These are phyloP conservation scores for Trametopsis cervina DNA, from an alignment of 768 basidiomycete species.

Conservation along the genomic window DNA sequence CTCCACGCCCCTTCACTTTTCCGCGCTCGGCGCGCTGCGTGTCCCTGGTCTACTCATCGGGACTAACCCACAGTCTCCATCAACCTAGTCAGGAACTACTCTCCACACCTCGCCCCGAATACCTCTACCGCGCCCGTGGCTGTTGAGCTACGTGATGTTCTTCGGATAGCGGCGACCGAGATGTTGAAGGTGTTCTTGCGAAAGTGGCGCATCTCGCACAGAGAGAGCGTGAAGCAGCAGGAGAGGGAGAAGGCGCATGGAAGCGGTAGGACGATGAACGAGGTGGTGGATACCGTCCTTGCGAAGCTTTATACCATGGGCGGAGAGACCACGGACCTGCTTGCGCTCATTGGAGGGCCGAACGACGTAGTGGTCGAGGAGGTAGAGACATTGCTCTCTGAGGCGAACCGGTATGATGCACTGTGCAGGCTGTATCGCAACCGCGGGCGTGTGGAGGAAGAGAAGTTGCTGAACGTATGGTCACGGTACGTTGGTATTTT, in stretches of 20 bases:
- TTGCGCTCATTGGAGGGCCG: slow-evolving; percentile 49
- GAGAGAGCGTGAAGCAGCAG: slow-evolving; percentile 22
- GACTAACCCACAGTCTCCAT: slow-evolving; percentile 76
- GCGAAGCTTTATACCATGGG: slow-evolving; percentile 64
- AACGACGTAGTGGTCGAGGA: slow-evolving; percentile 48
- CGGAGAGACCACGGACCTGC: slow-evolving; percentile 56
- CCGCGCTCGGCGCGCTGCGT: slow-evolving; percentile 22
- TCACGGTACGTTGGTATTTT: slow-evolving; percentile 46
- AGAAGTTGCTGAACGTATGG: slow-evolving; percentile 62
- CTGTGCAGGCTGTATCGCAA: slow-evolving; percentile 56
- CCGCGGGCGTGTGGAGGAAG: slow-evolving; percentile 45
- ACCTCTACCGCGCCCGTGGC: slow-evolving; percentile 65
- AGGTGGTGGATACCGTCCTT: slow-evolving; percentile 80
- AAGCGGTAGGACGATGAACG: neutral
- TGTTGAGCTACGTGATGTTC: slow-evolving; percentile 55
- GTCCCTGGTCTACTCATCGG: slow-evolving; percentile 36
- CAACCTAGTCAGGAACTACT: slow-evolving; percentile 90
- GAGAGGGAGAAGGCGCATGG: neutral
- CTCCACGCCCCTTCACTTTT: slow-evolving; percentile 10
- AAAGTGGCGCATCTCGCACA: slow-evolving; percentile 45
- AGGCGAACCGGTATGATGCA: slow-evolving; percentile 49
- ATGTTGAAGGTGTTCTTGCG: slow-evolving; percentile 71
- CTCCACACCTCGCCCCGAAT: slow-evolving; percentile 72
- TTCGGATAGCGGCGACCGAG: slow-evolving; percentile 58
- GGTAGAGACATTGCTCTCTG: slow-evolving; percentile 49